Evolutionary conservation across 106 monocot species (phyloP).

Genomic region (Dioscorea zingiberensis): DNA sequence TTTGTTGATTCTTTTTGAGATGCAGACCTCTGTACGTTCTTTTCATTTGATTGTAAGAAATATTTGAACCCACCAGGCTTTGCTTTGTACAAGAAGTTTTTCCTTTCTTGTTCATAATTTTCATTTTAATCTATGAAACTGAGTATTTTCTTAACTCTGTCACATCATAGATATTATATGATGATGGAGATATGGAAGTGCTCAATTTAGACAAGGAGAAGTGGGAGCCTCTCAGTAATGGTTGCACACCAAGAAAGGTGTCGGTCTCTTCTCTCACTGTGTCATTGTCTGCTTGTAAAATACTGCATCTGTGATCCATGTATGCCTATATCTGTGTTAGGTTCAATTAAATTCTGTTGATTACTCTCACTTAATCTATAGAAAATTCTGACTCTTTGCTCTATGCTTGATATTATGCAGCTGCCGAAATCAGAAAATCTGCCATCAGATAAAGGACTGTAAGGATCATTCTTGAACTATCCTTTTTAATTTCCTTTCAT

Average conservation of each 20-base stretch:
- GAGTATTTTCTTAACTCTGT: background rate
- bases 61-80: no score
- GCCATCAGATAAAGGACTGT: constrained; percentile 37
- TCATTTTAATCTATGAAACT: background rate
- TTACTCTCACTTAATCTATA: no score
- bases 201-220: constrained; percentile 69
- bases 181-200: constrained; percentile 90
- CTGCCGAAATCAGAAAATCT: constrained; percentile 25
- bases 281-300: background rate
- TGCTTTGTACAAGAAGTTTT: no score
- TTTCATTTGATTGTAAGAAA: no score
- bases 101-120: background rate
- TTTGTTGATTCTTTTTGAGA: no score
- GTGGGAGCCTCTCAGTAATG: constrained; percentile 48
- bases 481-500: background rate
- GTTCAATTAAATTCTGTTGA: background rate
- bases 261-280: background rate
- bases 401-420: constrained; percentile 27
- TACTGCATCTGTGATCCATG: background rate
- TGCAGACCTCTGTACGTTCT: no score
- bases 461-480: constrained; percentile 18
- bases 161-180: constrained; percentile 60
- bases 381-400: no score
- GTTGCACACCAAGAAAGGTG: constrained; percentile 49
- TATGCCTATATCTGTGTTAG: no score